A percentile compares a stretch with the other conserved stretches of the same genome.
Conservation (phyloP, 805 yeast species). For the Kazachstania martiniae region DNA sequence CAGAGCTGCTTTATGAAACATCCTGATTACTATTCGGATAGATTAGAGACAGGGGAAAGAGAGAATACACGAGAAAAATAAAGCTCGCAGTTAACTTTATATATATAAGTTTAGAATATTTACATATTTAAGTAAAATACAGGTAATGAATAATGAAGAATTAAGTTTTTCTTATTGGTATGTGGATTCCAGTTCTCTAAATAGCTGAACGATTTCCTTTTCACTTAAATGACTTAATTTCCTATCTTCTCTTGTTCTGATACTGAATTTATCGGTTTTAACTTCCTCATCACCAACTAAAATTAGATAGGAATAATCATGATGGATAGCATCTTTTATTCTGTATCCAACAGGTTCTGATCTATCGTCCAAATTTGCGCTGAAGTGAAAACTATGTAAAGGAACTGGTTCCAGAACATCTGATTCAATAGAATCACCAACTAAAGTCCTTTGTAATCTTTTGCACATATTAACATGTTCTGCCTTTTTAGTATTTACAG, state of each 20-base stretch:
- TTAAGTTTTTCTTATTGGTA: conserved; percentile 28
- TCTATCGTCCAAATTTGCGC: conserved; percentile 66
- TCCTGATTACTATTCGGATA: conserved; percentile 90
- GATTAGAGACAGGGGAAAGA: too few relatives aligned
- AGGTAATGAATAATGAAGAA: not conserved
- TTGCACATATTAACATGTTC: conserved; percentile 37
- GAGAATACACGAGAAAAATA: too few relatives aligned
- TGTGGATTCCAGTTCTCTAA: conserved; percentile 42
- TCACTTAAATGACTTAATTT: conserved; percentile 34
- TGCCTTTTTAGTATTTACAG: conserved; percentile 54
- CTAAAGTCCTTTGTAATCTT: conserved; percentile 35
- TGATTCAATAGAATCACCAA: conserved; percentile 32
- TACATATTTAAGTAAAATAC: too few relatives aligned
- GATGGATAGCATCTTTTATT: conserved; percentile 63
- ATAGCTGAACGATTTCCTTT: conserved; percentile 42
- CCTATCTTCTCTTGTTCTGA: conserved; percentile 48
- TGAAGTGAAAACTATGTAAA: conserved; percentile 48
- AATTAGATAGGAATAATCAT: conserved; percentile 71
- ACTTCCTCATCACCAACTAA: conserved; percentile 83
- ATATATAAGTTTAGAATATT: too few relatives aligned
- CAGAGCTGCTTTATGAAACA: conserved; percentile 85
- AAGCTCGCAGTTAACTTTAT: too few relatives aligned
- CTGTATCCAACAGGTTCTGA: conserved; percentile 71
- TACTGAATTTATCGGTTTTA: conserved; percentile 44
- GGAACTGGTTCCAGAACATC: conserved; percentile 36